Evolutionary conservation across 78 protist genomes (phyloP).

Genomic region (Dictyostelium brefeldianum): DNA sequence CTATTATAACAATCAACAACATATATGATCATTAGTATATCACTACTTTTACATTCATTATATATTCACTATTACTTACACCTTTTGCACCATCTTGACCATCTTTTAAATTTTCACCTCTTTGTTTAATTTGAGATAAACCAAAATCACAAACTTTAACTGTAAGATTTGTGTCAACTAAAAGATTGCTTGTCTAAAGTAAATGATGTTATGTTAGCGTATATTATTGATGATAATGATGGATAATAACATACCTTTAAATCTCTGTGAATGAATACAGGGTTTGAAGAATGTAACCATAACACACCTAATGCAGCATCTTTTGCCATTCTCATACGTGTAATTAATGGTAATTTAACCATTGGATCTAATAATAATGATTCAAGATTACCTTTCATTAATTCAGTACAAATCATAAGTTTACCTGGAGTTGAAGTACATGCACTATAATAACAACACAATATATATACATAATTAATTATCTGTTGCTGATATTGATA

Average conservation of each 20-base stretch:
- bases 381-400: constrained; percentile 82
- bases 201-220: background rate
- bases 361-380: constrained; percentile 74
- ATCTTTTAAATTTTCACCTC: constrained; percentile 83
- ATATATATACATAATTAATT: background rate
- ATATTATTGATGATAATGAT: background rate
- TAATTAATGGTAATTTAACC: constrained; percentile 69
- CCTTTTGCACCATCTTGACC: constrained; percentile 88
- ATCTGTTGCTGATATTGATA: background rate
- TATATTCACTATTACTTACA: constrained; percentile 35
- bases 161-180: constrained; percentile 80
- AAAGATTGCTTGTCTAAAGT: constrained; percentile 68
- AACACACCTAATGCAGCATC: constrained; percentile 89
- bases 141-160: constrained; percentile 90
- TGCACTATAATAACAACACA: constrained; percentile 36
- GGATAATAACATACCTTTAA: constrained; percentile 33
- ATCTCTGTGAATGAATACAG: constrained; percentile 88
- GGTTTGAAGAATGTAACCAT: constrained; percentile 86
- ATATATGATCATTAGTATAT: background rate
- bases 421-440: constrained; percentile 85
- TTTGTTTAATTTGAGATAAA: constrained; percentile 83
- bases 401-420: constrained; percentile 82
- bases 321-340: constrained; percentile 84
- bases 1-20: too few species aligned
- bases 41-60: too few species aligned